phyloP scores from a whole-genome alignment of 2,329 filamentous ascomycete species.

The Sporothrix humicola region DNA sequence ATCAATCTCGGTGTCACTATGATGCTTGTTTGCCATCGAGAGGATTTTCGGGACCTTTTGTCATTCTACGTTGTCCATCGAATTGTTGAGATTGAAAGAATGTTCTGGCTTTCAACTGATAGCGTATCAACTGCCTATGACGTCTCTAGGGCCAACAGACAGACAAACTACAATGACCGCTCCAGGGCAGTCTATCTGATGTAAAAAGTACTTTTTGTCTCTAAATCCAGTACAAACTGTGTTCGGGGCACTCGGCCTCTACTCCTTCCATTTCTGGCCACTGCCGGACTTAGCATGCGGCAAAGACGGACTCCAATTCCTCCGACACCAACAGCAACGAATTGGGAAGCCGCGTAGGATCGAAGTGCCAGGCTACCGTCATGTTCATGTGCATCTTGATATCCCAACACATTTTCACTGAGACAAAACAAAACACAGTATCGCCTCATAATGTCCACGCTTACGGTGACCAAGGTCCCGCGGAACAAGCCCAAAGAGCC shows the following conservation, averaged over 20 bases:
- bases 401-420: too few species aligned
- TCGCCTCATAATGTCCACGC: neutral
- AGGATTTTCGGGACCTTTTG: too few species aligned
- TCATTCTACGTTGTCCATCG: too few species aligned
- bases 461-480: constrained; percentile 17
- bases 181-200: too few species aligned
- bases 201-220: neutral
- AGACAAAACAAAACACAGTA: too few species aligned
- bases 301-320: constrained; percentile 8
- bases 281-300: constrained; percentile 1
- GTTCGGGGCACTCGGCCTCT: neutral
- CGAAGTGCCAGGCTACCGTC: neutral
- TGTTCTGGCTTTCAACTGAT: too few species aligned
- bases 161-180: neutral
- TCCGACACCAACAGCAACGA: neutral
- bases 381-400: neutral
- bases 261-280: neutral
- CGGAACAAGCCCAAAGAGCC: neutral
- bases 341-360: constrained; percentile 12
- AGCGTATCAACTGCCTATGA: too few species aligned
- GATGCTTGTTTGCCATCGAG: too few species aligned
- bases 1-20: neutral
- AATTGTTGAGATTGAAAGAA: too few species aligned
- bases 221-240: neutral
- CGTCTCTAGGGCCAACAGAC: neutral